Evolutionary conservation across 176 grass and related monocot species (phyloP).

Genomic region (Eremochloa ophiuroides): DNA sequence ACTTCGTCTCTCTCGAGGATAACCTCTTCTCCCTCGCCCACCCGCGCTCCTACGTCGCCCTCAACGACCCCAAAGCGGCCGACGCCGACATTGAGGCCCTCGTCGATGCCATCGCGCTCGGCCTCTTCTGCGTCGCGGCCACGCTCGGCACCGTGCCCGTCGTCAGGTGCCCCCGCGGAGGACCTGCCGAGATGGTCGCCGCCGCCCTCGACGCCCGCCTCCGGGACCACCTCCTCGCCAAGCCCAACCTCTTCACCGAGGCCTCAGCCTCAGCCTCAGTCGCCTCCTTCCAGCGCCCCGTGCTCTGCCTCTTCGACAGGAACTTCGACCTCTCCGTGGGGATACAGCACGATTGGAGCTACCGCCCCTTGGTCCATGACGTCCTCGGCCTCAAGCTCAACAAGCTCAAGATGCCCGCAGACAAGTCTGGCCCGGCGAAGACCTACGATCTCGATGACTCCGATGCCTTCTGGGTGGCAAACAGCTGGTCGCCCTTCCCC

Average conservation of each 20-base stretch:
- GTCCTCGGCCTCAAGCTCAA: slow-evolving; percentile 73
- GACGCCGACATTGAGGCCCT: background rate
- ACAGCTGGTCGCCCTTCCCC: slow-evolving; percentile 82
- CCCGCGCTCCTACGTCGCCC: background rate
- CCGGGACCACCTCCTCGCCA: slow-evolving; percentile 5
- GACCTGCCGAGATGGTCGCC: background rate
- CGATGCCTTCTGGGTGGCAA: slow-evolving; percentile 73
- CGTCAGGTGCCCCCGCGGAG: background rate
- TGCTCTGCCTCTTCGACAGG: slow-evolving; percentile 13
- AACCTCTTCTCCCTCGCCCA: slow-evolving; percentile 17
- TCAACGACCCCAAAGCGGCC: background rate
- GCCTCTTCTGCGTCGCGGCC: slow-evolving; percentile 3
- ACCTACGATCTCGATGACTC: slow-evolving; percentile 74
- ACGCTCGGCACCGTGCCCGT: slow-evolving; percentile 4
- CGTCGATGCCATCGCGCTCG: background rate
- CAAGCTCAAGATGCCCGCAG: slow-evolving; percentile 39
- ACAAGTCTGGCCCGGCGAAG: slow-evolving; percentile 28
- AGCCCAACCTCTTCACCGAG: slow-evolving; percentile 11
- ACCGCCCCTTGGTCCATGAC: slow-evolving; percentile 81
- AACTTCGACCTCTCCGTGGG: background rate
- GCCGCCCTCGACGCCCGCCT: background rate
- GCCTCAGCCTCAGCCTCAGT: background rate
- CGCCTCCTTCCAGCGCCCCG: background rate
- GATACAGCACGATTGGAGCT: slow-evolving; percentile 21
- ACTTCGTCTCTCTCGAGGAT: slow-evolving; percentile 14